These are phyloP conservation scores for Boletus reticuloceps DNA, from an alignment of 768 basidiomycete genomes.

Conservation along the genomic window DNA sequence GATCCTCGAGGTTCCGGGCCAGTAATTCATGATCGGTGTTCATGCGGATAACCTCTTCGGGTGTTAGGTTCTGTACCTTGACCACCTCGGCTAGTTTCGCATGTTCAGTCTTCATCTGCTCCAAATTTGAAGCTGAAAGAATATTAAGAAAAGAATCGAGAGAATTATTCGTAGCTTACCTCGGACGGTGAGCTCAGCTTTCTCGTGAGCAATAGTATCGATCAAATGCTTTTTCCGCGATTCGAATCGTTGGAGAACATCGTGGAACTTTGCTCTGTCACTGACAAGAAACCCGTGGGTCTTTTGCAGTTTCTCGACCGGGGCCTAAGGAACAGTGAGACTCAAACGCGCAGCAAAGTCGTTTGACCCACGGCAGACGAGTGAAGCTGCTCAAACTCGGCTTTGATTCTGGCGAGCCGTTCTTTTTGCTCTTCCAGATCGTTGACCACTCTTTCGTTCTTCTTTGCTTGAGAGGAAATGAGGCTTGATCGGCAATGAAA, in stretches of 20 bases:
- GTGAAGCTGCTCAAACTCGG: slow-evolving; percentile 56
- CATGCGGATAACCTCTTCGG: slow-evolving; percentile 90
- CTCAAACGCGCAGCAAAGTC: not conserved
- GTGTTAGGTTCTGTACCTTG: slow-evolving; percentile 83
- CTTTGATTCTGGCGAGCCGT: slow-evolving; percentile 43
- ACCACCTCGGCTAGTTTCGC: slow-evolving; percentile 63
- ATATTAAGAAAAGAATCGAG: not conserved
- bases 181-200: slow-evolving; percentile 57
- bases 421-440: slow-evolving; percentile 61
- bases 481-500: not conserved
- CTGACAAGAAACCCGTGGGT: slow-evolving; percentile 61
- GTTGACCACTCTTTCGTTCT: slow-evolving; percentile 63
- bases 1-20: slow-evolving; percentile 67
- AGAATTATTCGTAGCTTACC: slow-evolving; percentile 35
- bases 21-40: slow-evolving; percentile 84
- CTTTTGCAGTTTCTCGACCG: slow-evolving; percentile 59
- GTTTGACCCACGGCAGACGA: slow-evolving; percentile 52
- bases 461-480: slow-evolving; percentile 47
- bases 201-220: slow-evolving; percentile 64
- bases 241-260: slow-evolving; percentile 69
- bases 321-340: slow-evolving; percentile 42
- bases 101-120: slow-evolving; percentile 63
- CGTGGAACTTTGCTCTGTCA: slow-evolving; percentile 78
- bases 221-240: slow-evolving; percentile 64
- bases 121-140: slow-evolving; percentile 54